phyloP scores from a whole-genome alignment of 805 yeast species.

The Clavispora phyllophila region DNA sequence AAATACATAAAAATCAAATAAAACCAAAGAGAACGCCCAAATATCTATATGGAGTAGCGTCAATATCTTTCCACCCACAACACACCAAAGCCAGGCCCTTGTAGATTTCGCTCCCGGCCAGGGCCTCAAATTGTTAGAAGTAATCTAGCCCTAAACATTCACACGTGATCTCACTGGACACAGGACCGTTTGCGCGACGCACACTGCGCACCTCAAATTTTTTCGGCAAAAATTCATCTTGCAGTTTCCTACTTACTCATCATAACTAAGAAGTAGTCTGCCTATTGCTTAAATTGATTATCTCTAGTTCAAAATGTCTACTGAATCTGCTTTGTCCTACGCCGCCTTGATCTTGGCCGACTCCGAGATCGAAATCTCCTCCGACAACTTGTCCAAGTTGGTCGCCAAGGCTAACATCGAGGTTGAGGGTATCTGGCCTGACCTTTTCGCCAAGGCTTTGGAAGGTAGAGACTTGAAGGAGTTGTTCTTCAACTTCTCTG shows the following conservation, averaged over 20 bases:
- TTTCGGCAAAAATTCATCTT: conserved; percentile 4
- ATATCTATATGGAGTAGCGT: too few species aligned
- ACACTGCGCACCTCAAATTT: conserved; percentile 1
- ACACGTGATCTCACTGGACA: conserved; percentile 9
- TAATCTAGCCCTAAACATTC: conserved; percentile 8
- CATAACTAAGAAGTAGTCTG: conserved; percentile 45
- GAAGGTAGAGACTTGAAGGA: conserved; percentile 45
- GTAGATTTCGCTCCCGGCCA: too few species aligned
- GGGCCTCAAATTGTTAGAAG: neutral
- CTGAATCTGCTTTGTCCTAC: conserved; percentile 46
- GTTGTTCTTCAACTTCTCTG: conserved; percentile 44
- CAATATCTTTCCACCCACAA: too few species aligned
- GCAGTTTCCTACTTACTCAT: conserved; percentile 8
- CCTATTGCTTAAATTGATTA: conserved; percentile 46
- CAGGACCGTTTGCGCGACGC: neutral
- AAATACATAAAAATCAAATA: too few species aligned
- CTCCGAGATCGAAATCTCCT: conserved; percentile 41
- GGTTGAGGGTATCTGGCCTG: conserved; percentile 44
- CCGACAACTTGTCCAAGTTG: conserved; percentile 42
- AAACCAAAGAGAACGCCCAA: too few species aligned
- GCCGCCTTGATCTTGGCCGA: conserved; percentile 49
- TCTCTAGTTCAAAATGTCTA: conserved; percentile 45
- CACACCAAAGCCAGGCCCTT: too few species aligned
- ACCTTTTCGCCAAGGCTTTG: conserved; percentile 44
- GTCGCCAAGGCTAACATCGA: conserved; percentile 39